These are phyloP conservation scores for Vaccinium vitisidaea DNA, from an alignment of 148 eudicot genomes.

Conservation along the genomic window DNA sequence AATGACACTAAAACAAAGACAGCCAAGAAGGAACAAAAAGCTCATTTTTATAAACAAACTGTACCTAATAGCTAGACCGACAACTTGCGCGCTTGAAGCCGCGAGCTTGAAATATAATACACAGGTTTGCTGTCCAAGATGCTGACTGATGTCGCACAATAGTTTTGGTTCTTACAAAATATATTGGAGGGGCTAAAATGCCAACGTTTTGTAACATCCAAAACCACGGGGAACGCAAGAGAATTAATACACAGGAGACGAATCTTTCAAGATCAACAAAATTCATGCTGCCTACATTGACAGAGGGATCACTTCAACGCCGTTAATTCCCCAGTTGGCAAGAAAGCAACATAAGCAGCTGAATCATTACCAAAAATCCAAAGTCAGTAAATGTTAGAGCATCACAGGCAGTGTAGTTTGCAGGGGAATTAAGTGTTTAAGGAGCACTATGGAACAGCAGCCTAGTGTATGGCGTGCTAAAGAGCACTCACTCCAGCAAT, in stretches of 20 bases:
- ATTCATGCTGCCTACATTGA: neutral
- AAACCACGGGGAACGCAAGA: neutral
- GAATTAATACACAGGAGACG: neutral
- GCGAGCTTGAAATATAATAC: neutral
- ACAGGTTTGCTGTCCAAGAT: neutral
- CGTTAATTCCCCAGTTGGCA: neutral
- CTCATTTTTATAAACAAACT: neutral
- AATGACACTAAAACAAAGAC: neutral
- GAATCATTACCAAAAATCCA: no score
- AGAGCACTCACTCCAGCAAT: neutral
- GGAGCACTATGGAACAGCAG: neutral
- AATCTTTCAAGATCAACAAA: neutral
- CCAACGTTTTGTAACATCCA: neutral
- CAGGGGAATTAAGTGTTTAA: neutral
- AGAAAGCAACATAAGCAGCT: neutral
- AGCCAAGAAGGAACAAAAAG: neutral
- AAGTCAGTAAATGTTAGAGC: neutral
- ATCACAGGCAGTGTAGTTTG: neutral
- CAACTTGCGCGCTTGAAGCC: neutral
- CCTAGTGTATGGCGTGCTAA: neutral
- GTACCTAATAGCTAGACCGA: neutral
- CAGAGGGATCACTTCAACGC: neutral
- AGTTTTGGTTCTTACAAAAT: neutral
- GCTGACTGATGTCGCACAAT: neutral
- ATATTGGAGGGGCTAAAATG: neutral